These are phyloP conservation scores for Thielaviopsis euricoi DNA, from an alignment of 2,329 filamentous ascomycete genomes.

Conservation along the genomic window DNA sequence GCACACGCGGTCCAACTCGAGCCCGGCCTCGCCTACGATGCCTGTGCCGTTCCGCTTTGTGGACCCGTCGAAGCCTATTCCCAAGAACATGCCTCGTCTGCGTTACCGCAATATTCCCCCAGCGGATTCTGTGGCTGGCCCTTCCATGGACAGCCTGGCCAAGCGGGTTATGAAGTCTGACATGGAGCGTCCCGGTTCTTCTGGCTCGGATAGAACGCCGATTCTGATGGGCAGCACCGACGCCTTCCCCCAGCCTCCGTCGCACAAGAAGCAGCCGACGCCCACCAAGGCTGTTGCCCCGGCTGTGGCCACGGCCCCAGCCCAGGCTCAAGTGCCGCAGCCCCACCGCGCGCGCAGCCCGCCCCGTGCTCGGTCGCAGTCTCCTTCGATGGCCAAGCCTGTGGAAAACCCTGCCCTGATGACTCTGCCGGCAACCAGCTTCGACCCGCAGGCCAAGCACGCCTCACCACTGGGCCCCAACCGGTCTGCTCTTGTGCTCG, in stretches of 20 bases:
- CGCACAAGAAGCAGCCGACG: not conserved
- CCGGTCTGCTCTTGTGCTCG: conserved; percentile 23
- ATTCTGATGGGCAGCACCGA: conserved; percentile 5
- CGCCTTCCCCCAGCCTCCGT: conserved; percentile 5
- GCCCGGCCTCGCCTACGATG: conserved; percentile 25
- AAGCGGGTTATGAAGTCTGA: not conserved
- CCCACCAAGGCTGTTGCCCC: not conserved
- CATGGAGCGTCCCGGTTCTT: not conserved
- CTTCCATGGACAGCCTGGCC: not conserved
- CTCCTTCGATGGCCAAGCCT: not conserved
- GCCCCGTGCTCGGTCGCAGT: conserved; percentile 1
- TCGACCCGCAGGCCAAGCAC: not conserved
- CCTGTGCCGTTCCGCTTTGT: conserved; percentile 5
- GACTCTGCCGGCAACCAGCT: not conserved
- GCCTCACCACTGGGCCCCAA: conserved; percentile 17
- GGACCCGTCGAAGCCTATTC: conserved; percentile 7
- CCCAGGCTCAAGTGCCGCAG: not conserved
- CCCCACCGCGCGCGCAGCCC: conserved; percentile 2
- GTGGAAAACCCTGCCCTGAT: not conserved
- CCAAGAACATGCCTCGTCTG: conserved; percentile 10
- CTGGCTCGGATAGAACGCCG: not conserved
- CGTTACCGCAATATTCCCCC: conserved; percentile 3
- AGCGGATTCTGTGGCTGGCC: not conserved
- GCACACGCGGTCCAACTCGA: conserved; percentile 36
- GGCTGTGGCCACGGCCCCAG: not conserved